Evolutionary conservation across 2,329 filamentous ascomycete species (phyloP).

Genomic region (Sporothrix schenckii): DNA sequence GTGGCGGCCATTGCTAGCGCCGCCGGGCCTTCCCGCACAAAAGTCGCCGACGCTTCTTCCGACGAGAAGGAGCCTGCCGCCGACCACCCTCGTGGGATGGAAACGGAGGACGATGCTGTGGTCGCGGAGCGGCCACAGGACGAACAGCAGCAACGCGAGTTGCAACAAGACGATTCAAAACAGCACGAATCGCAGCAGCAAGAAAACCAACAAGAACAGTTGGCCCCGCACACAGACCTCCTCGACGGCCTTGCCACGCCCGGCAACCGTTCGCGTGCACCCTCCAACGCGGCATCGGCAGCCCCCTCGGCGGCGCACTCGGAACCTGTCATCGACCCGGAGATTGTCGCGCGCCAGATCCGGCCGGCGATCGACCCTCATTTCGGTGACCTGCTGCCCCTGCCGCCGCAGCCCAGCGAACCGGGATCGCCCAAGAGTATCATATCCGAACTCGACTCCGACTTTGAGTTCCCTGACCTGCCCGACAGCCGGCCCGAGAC

Average conservation of each 20-base stretch:
- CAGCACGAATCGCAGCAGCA: not conserved
- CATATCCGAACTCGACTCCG: slow-evolving; percentile 37
- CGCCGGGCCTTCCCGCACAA: slow-evolving; percentile 48
- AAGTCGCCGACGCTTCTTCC: slow-evolving; percentile 52
- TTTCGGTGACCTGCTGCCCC: slow-evolving; percentile 65
- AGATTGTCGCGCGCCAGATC: slow-evolving; percentile 60
- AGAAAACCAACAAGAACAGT: not conserved
- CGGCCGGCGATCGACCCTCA: slow-evolving; percentile 68
- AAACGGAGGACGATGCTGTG: slow-evolving; percentile 23
- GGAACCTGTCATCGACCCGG: slow-evolving; percentile 55
- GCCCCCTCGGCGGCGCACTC: slow-evolving; percentile 30
- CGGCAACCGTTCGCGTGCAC: slow-evolving; percentile 6
- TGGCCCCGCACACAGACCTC: not conserved
- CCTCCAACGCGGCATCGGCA: slow-evolving; percentile 1
- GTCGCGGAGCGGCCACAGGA: not conserved
- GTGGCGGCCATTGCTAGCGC: slow-evolving; percentile 17
- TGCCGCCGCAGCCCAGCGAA: slow-evolving; percentile 65
- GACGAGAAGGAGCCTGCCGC: slow-evolving; percentile 44
- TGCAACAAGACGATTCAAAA: not conserved
- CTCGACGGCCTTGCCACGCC: not conserved
- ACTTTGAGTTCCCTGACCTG: slow-evolving; percentile 54
- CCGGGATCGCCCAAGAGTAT: slow-evolving; percentile 51
- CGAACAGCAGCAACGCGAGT: not conserved
- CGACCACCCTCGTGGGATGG: slow-evolving; percentile 26
- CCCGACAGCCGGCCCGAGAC: slow-evolving; percentile 64